Evolutionary conservation across 192 early-diverging fungal genomes (phyloP).

Genomic region (Podila horticola): DNA sequence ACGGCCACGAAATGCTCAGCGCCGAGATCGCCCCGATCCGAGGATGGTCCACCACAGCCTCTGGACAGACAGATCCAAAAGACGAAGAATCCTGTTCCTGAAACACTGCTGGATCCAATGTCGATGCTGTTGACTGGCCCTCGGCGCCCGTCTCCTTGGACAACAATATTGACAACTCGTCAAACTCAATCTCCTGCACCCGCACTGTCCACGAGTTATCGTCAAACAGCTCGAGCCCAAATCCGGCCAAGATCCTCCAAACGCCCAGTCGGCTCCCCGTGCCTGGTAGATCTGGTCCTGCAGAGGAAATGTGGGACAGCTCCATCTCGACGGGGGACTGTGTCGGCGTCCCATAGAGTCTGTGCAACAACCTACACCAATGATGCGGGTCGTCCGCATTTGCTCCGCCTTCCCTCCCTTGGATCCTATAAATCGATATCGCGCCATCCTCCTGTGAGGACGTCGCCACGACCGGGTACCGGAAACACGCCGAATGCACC

Average conservation of each 20-base stretch:
- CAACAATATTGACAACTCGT: slow-evolving; percentile 14
- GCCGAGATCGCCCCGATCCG: slow-evolving; percentile 33
- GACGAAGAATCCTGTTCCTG: too few species aligned
- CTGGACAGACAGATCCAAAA: neutral
- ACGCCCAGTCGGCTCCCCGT: neutral
- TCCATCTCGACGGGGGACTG: slow-evolving; percentile 22
- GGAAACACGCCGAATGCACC: slow-evolving; percentile 25
- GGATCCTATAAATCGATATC: slow-evolving; percentile 36
- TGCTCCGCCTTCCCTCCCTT: neutral
- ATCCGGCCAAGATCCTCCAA: slow-evolving; percentile 24
- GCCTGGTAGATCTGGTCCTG: too few species aligned
- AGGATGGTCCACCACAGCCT: too few species aligned
- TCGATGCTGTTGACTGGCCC: neutral
- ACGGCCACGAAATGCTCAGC: slow-evolving; percentile 39
- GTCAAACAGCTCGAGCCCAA: slow-evolving; percentile 5
- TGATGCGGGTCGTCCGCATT: neutral
- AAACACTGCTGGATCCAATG: neutral
- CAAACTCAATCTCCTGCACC: slow-evolving; percentile 40
- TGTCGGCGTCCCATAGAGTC: slow-evolving; percentile 24
- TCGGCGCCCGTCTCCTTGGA: slow-evolving; percentile 31
- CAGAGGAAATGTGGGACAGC: neutral
- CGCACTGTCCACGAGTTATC: slow-evolving; percentile 42
- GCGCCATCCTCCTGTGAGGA: slow-evolving; percentile 19
- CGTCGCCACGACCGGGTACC: slow-evolving; percentile 23
- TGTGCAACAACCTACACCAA: slow-evolving; percentile 35